Evolutionary conservation across 2,329 filamentous ascomycete genomes (phyloP).

Genomic region (Whalleya microplaca): DNA sequence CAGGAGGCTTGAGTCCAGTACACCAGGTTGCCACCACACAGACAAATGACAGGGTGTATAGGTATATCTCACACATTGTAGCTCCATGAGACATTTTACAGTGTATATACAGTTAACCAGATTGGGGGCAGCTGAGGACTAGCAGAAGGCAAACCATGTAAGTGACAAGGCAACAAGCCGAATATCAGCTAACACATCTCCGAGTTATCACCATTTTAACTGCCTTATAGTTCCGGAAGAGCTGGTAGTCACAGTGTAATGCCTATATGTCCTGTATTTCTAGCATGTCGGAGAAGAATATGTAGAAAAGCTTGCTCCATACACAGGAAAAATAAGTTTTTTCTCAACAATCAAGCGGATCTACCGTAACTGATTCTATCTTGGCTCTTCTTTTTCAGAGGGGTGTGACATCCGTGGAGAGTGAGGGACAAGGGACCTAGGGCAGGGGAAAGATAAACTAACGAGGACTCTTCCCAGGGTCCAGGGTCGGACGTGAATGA

Average conservation of each 20-base stretch:
- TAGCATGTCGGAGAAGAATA: too few relatives aligned
- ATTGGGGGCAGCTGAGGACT: neutral
- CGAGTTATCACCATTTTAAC: too few relatives aligned
- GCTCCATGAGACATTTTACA: neutral
- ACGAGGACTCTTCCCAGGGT: neutral
- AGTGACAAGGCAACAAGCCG: too few relatives aligned
- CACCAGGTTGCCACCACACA: neutral
- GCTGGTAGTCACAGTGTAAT: neutral
- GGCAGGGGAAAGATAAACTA: neutral
- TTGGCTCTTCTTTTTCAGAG: neutral
- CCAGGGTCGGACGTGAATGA: neutral
- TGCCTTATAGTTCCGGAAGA: too few relatives aligned
- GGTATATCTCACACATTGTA: neutral
- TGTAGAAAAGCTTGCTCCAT: too few relatives aligned
- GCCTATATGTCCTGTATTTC: too few relatives aligned
- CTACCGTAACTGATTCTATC: conserved; percentile 17
- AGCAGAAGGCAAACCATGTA: neutral
- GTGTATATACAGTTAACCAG: neutral
- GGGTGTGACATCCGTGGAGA: conserved; percentile 22
- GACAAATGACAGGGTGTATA: neutral
- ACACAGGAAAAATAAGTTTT: too few relatives aligned
- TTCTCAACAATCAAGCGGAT: neutral
- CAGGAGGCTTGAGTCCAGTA: neutral
- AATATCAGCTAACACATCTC: too few relatives aligned
- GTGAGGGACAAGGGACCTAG: conserved; percentile 2